Percentiles rank a stretch among this genome's conserved stretches.
Evolutionary conservation across 2,329 filamentous ascomycete genomes (phyloP).

Genomic region (Gnomoniopsis sp.): DNA sequence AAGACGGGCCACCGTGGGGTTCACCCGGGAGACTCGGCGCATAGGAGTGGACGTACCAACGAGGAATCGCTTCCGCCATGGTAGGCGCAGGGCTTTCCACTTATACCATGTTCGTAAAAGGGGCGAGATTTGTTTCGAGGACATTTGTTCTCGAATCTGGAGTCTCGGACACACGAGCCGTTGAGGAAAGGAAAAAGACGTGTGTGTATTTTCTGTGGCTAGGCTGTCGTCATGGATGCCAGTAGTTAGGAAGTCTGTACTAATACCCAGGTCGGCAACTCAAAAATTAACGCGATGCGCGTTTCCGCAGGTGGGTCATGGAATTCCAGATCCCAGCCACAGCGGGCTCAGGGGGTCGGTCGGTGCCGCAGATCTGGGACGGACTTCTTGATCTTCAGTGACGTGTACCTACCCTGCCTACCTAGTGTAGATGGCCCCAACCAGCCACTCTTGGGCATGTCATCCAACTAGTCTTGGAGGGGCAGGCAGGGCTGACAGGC

Average conservation of each 20-base stretch:
- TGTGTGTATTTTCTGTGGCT: not conserved
- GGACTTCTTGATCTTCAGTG: not conserved
- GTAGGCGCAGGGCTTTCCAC: slow-evolving; percentile 61
- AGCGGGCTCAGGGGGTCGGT: not conserved
- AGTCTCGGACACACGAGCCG: not conserved
- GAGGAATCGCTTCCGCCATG: slow-evolving; percentile 62
- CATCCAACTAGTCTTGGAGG: too few species aligned
- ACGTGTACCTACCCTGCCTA: not conserved
- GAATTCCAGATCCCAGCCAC: not conserved
- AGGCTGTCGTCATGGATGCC: not conserved
- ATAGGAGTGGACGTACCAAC: slow-evolving; percentile 43
- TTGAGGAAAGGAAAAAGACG: not conserved
- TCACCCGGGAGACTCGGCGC: slow-evolving; percentile 1
- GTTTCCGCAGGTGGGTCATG: not conserved
- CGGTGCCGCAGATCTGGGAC: not conserved
- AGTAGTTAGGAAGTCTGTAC: not conserved
- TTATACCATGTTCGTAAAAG: slow-evolving; percentile 48
- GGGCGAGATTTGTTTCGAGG: slow-evolving; percentile 34
- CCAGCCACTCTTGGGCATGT: too few species aligned
- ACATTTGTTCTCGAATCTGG: slow-evolving; percentile 25
- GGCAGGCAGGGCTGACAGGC: too few species aligned
- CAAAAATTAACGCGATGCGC: not conserved
- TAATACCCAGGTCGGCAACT: not conserved
- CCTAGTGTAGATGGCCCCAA: not conserved
- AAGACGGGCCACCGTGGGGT: too few species aligned